These are phyloP conservation scores for Penicillium sp. DNA, from an alignment of 2,329 filamentous ascomycete species.

Conservation along the genomic window DNA sequence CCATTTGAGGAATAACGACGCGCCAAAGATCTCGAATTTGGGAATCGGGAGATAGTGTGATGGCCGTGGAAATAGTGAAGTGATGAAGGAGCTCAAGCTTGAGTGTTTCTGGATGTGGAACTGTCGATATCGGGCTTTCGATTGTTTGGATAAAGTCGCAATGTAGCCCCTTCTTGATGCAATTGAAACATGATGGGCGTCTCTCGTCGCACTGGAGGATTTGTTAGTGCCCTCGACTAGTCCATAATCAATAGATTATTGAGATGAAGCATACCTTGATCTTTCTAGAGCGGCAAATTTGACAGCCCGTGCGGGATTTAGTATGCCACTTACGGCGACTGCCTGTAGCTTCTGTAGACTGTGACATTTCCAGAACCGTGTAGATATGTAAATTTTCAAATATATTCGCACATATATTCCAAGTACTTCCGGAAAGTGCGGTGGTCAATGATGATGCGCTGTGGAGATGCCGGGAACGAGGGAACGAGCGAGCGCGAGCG, in stretches of 20 bases:
- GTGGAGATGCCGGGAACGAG: background rate
- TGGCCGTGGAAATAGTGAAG: background rate
- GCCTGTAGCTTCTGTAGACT: too few relatives aligned
- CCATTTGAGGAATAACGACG: background rate
- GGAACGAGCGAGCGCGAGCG: background rate
- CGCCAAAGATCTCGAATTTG: constrained; percentile 3
- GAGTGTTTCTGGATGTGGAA: background rate
- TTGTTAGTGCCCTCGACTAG: background rate
- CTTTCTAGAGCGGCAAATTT: background rate
- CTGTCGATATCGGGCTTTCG: background rate
- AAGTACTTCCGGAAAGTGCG: too few relatives aligned
- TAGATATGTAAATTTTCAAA: background rate
- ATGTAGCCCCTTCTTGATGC: background rate
- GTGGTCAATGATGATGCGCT: background rate
- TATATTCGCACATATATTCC: background rate
- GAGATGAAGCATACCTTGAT: background rate
- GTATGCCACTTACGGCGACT: background rate
- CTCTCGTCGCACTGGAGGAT: background rate
- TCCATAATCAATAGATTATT: background rate
- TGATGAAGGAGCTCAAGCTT: constrained; percentile 2
- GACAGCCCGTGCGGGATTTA: background rate
- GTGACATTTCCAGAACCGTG: background rate
- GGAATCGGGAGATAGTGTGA: background rate
- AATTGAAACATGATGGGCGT: background rate
- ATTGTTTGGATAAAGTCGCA: background rate